Percentiles rank a stretch among this genome's conserved stretches.
Evolutionary conservation across 768 basidiomycete genomes (phyloP).

Genomic region (Dictyophora rubrovolvata): DNA sequence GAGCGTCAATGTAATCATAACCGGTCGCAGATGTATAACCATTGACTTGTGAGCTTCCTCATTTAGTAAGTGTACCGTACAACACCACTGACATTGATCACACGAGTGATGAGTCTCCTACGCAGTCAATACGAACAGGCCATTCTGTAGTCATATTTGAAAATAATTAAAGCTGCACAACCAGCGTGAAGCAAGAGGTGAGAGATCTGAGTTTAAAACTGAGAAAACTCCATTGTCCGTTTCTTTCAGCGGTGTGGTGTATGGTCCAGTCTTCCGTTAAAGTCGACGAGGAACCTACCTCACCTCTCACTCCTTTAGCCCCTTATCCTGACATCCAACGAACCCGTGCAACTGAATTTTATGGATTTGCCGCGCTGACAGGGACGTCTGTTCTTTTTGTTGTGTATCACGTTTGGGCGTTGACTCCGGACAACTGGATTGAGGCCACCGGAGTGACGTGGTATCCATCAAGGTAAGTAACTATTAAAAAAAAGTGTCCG

Average conservation of each 20-base stretch:
- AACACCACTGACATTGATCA: background rate
- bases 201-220: background rate
- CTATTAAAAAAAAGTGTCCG: background rate
- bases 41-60: background rate
- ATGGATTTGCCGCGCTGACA: conserved; percentile 84
- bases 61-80: background rate
- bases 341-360: conserved; percentile 74
- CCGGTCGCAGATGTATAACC: no score
- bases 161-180: background rate
- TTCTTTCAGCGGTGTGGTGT: background rate
- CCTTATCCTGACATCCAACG: conserved; percentile 33
- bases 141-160: background rate
- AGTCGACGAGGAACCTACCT: conserved; percentile 16
- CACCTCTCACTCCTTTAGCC: conserved; percentile 33
- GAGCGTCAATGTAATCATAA: no score
- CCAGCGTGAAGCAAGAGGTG: background rate
- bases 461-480: conserved; percentile 75
- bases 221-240: no score
- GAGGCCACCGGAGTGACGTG: conserved; percentile 58
- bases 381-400: conserved; percentile 62
- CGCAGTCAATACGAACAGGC: background rate
- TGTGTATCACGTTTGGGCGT: conserved; percentile 69
- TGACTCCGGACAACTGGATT: conserved; percentile 66
- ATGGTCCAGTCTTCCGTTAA: background rate
- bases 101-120: background rate